A percentile compares a stretch with the other conserved stretches of the same genome.
Evolutionary conservation across 2,329 filamentous ascomycete genomes (phyloP).

Genomic region (Madurella fahalii): DNA sequence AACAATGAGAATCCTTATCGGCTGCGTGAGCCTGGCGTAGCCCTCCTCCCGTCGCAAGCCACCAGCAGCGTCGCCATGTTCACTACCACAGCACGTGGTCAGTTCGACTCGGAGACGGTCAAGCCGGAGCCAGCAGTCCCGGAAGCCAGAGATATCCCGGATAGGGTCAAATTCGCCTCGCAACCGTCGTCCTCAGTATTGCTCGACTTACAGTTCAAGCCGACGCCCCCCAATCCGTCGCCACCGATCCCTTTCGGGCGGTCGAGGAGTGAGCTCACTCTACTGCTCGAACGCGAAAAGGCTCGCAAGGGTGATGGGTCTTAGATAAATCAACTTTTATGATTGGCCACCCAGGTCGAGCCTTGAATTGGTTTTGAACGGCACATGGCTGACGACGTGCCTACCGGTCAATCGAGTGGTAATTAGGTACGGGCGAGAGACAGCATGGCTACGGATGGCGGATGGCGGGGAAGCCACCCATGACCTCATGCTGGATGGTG

Average conservation of each 20-base stretch:
- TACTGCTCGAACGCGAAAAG: constrained; percentile 54
- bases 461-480: too few species aligned
- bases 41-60: constrained; percentile 19
- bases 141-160: constrained; percentile 24
- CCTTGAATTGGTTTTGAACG: not conserved
- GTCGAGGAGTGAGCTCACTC: constrained; percentile 57
- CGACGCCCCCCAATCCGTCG: constrained; percentile 46
- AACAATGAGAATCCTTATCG: constrained; percentile 12
- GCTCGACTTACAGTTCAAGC: constrained; percentile 39
- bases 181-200: constrained; percentile 28
- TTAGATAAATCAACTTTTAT: not conserved
- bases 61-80: constrained; percentile 21
- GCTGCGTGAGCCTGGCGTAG: constrained; percentile 12
- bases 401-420: too few species aligned
- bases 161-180: constrained; percentile 13
- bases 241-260: constrained; percentile 49
- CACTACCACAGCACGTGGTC: constrained; percentile 25
- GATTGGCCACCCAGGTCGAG: not conserved
- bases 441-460: too few species aligned
- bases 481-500: too few species aligned
- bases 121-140: constrained; percentile 16
- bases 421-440: too few species aligned
- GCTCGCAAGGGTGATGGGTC: constrained; percentile 28
- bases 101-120: constrained; percentile 27
- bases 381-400: too few species aligned